Conservation (phyloP, 768 basidiomycete genomes). For the Tulasnella sp. region DNA sequence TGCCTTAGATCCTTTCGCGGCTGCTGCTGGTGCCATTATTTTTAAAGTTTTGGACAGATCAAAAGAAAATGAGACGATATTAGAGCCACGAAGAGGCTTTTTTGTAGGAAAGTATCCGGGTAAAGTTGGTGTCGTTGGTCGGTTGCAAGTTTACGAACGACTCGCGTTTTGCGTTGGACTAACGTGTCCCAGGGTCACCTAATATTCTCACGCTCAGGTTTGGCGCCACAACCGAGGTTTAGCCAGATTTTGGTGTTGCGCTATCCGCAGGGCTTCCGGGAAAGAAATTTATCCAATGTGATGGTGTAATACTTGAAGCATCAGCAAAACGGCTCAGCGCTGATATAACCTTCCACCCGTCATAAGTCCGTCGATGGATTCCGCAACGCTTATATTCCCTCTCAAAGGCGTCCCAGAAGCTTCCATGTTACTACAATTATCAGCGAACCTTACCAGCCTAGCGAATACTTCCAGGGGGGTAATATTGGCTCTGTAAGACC, state of each 20-base stretch:
- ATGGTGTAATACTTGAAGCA: too few species aligned
- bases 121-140: background rate
- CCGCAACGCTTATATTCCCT: too few species aligned
- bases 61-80: background rate
- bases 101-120: background rate
- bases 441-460: too few species aligned
- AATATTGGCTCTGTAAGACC: too few species aligned
- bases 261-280: too few species aligned
- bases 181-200: background rate
- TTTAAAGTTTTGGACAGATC: slow-evolving; percentile 37
- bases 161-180: slow-evolving; percentile 3
- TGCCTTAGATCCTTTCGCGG: background rate
- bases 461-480: too few species aligned
- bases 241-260: background rate
- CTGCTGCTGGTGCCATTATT: background rate
- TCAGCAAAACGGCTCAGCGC: too few species aligned
- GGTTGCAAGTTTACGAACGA: slow-evolving; percentile 7
- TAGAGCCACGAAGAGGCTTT: background rate
- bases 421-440: too few species aligned
- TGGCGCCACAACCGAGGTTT: background rate
- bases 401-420: too few species aligned
- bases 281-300: too few species aligned
- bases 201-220: background rate
- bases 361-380: too few species aligned
- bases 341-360: too few species aligned